Base-by-base conservation (phyloP, 257 asterid species). In the Coffea canephora region DNA sequence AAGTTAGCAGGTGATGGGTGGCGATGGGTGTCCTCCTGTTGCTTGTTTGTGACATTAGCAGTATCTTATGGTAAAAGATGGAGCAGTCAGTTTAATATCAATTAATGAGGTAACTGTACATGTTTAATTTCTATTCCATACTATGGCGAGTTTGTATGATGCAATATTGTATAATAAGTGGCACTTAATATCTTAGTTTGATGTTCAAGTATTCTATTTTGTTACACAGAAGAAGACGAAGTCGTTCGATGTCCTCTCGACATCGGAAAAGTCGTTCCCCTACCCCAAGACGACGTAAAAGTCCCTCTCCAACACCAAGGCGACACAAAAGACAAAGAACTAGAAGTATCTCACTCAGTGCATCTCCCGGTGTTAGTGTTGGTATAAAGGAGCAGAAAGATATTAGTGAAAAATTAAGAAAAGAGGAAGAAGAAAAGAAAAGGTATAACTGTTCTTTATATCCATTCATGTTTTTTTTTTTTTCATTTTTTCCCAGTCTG, bases 1-100 rank as follows among this genome's bases (percentile, higher is more conserved):
- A 89, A 87, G 97, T 92, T 90, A 89, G 88, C 97, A 87, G 97
- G 92, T 89, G 91, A 88, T 92, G 94, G 91, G 89, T 88, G 95
- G 93, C 81, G 92, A 82, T 92, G 92, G 91, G 95, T 90, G 96
- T 89, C 89, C 89, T 85, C 88, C 91, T 89, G 84, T 89, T 90
- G 96, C 95, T 86, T 93, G 89, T 84, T 89, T 91, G 91, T 91
- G 95, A 90, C 86, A 90, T 88, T 92, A 85, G 91, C 98, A 59
- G 93, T 96, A 87, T 91, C 97, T 87, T 89, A 83, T 91, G 95
- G 89, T 92, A 86, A 92, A 92, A 86, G 98, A 90, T 86, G 98
- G 96, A 87, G 97, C 96, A 74, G 93, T 84, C 90, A 89, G 96
- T 96, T 89, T 85, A 88, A 84, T 91, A 89, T 94, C 99, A 91